Base-by-base conservation (phyloP, 2,329 filamentous ascomycete genomes). In the Thielaviopsis ethacetica region DNA sequence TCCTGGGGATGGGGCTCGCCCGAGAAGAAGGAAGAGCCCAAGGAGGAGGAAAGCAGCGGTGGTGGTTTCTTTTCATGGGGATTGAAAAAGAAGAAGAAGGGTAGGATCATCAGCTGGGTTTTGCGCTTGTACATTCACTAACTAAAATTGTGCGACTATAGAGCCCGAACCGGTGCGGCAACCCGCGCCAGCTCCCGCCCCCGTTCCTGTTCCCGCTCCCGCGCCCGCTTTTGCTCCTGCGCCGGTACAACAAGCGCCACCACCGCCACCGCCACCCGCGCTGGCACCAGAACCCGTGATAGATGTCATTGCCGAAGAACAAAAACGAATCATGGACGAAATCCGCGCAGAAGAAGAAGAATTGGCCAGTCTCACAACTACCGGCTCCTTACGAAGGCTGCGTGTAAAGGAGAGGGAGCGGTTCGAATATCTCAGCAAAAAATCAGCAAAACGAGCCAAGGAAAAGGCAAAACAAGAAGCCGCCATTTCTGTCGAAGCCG, bases 401-500 rank as follows among this genome's bases (percentile, higher is more conserved):
- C 56, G 53, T 6, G 22, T 26, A 26, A 38, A 54, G n/a, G 59
- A 61, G 6, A 52, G 53, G 34, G 59, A 61, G n/a, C 59, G 56
- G 30, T 54, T 58, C 27, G 53, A 59, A 24, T 1, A 53, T 22
- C 56, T 61, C 49, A 53, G 9, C 24, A 54, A 54, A 24, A 53
- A 54, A 15, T 50, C 38, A 56, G 58, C 59, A 56, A 56, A 58
- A 56, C 59, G 59, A 34, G 54, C 27, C 22, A 61, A 61, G 54
- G 59, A 61, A 53, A 61, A 59, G 53, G 59, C 59, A 26, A 61
- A 59, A 26, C 56, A 61, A 54, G 59, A 61, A 44, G 56, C 56
- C 5, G 59, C 59, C 22, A 61, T 61, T 41, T 21, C 57, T 56
- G 56, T 53, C 26, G 59, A 61, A 52, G 56, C 57, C 9, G 56